These are phyloP conservation scores for Sporothrix schenckii DNA, from an alignment of 2,329 filamentous ascomycete species.

Conservation along the genomic window DNA sequence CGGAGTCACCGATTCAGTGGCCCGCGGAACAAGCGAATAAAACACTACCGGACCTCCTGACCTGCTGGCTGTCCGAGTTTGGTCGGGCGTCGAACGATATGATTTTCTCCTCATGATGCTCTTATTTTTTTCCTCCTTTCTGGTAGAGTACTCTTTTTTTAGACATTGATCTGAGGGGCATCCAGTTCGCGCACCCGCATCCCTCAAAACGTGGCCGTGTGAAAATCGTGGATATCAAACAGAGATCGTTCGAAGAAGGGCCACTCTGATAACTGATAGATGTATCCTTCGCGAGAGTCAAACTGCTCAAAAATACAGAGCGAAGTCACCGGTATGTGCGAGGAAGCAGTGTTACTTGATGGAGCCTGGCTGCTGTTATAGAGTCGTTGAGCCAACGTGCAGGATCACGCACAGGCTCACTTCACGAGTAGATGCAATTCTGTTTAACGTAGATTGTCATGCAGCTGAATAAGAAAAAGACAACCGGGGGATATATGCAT, in stretches of 20 bases:
- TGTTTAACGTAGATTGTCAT: neutral
- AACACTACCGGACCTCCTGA: constrained; percentile 17
- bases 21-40: neutral
- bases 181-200: neutral
- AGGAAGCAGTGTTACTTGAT: neutral
- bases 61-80: constrained; percentile 1
- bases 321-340: neutral
- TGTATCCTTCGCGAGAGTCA: no score
- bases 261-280: no score
- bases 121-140: neutral
- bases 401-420: neutral
- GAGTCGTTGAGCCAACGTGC: neutral
- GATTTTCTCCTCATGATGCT: neutral
- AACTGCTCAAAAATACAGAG: neutral
- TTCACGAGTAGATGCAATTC: neutral
- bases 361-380: no score
- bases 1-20: neutral
- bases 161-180: neutral
- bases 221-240: neutral
- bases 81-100: constrained; percentile 1
- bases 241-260: neutral
- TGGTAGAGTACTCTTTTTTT: neutral
- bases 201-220: neutral
- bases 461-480: no score
- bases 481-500: constrained; percentile 15